Evolutionary conservation across 441 rosid genomes (phyloP).

Genomic region (Mallotus japonicus): DNA sequence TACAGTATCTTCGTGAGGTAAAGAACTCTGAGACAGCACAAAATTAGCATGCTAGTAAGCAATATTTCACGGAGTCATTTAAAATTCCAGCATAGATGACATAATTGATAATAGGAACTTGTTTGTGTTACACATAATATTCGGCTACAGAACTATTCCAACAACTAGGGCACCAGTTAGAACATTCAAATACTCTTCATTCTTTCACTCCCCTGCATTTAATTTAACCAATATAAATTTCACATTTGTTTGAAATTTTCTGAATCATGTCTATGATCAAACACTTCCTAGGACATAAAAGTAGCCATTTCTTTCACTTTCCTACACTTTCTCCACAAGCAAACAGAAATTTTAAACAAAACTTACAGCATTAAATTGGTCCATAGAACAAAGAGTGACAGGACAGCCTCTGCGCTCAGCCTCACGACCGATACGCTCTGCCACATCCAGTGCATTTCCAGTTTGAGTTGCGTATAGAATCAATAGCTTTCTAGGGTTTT

Average conservation of each 20-base stretch:
- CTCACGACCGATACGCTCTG: slow-evolving; percentile 74
- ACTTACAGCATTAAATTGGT: slow-evolving; percentile 63
- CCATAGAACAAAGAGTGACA: slow-evolving; percentile 45
- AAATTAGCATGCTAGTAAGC: slow-evolving; percentile 13
- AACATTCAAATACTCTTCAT: too few relatives aligned
- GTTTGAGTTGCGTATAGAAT: slow-evolving; percentile 80
- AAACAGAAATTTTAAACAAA: background rate
- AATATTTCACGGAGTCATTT: background rate
- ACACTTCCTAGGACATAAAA: too few relatives aligned
- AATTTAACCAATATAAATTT: too few relatives aligned
- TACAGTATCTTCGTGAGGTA: slow-evolving; percentile 53
- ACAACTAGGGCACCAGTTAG: too few relatives aligned
- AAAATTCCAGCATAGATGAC: background rate
- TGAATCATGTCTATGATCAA: too few relatives aligned
- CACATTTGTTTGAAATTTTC: too few relatives aligned
- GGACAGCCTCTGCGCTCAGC: slow-evolving; percentile 73
- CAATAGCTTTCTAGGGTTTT: slow-evolving; percentile 36
- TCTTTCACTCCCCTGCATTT: background rate
- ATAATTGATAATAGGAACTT: background rate
- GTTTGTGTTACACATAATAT: too few relatives aligned
- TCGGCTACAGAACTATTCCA: too few relatives aligned
- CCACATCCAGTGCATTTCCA: slow-evolving; percentile 82
- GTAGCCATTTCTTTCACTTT: too few relatives aligned
- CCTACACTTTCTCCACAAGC: too few relatives aligned
- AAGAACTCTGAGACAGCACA: slow-evolving; percentile 49